Base-by-base conservation (phyloP, 441 rosid genomes). In the Lepidium campestre region DNA sequence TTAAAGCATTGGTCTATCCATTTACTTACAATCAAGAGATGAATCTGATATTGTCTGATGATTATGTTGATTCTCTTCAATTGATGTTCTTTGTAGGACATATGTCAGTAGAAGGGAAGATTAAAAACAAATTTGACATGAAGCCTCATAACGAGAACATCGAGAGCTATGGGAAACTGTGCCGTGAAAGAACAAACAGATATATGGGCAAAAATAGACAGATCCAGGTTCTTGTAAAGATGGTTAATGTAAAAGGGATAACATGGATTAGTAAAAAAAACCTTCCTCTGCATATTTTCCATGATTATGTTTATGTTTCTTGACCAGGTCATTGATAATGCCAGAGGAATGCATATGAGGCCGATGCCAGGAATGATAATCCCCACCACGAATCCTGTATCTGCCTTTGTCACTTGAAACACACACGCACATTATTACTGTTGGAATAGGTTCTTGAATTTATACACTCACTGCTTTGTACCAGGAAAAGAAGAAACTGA, bases 101-200 rank as follows among this genome's bases (percentile, higher is more conserved):
- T 69, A 36, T 47, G 27, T 59, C 75, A 7, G 75, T 69, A 17
- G 88, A 83, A 73, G 92, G 92, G 27, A 86, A 76, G 74, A 81
- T 84, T 46, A 60, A 69, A 46, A 77, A 84, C 77, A 86, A 84
- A 57, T 83, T 86, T 73, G 87, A 86, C 67, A 81, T 86, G 89
- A 86, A 80, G 73, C 92, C 84, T 45, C 82, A 83, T 61, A 73
- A 72, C 47, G 88, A 83, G 54, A 83, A 75, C 77, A 77, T 84
- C 0, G 92, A 83, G 64, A 76, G 77, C 72, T 84, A 86, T 59
- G 82, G 87, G 32, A 83, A 77, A 70, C 77, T 84, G 20, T 86
- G 86, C 40, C 88, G 88, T 12, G 89, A 84, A 61, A 70, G 92
- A 42, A 76, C 87, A 35, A 77, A 52, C 60, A 83, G 83, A 58